Evolutionary conservation across 192 early-diverging fungal genomes (phyloP), one percentile per base, ranked within the genome.

Genomic region (Obelidium mucronatum): DNA sequence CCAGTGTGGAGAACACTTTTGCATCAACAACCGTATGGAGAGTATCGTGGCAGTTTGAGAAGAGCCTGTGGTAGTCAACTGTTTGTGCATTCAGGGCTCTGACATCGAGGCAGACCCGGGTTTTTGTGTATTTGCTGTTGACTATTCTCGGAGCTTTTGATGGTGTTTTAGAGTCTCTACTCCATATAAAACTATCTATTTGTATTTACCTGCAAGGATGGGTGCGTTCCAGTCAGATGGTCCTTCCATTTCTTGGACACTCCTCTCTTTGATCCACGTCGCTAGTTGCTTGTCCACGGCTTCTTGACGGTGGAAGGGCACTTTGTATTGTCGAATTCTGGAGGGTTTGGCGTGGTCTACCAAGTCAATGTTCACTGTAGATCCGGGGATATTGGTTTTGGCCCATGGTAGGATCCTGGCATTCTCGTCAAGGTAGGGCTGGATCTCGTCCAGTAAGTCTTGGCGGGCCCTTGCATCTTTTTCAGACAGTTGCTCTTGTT

Each of bases 361-460:
- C 48, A 51, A 8, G 8, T 22, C 22, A 13, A n/a, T n/a, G 13
- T 26, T 28, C 56, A 24, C 28, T 8, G 28, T 6, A 6, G 13
- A 19, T 13, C 56, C 56, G 26, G 56, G 56, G 56, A 59, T 59
- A 28, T 59, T 59, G 5, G 56, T 28, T 59, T 59, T 59, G 26
- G 56, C 56, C 6, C 5, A 24, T 28, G 13, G 13, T 24, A 6
- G 5, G 56, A 59, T 59, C 17, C 28, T 59, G 8, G 56, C 56
- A 26, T 59, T 59, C 17, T 13, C 56, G 56, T 59, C 56, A 13
- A 59, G 56, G 56, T 59, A 59, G 6, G 56, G 56, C 28, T 59
- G 56, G 56, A 59, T 59, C 28, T 8, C 26, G 6, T 13, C 26
- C 28, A 59, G 28, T 6, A 59, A 19, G 13, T 13, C 28, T 6